A percentile compares a stretch with the other conserved stretches of the same genome.
Conservation (phyloP, 129 eudicot genomes). For the Pseudognaphalium luteoalbum region DNA sequence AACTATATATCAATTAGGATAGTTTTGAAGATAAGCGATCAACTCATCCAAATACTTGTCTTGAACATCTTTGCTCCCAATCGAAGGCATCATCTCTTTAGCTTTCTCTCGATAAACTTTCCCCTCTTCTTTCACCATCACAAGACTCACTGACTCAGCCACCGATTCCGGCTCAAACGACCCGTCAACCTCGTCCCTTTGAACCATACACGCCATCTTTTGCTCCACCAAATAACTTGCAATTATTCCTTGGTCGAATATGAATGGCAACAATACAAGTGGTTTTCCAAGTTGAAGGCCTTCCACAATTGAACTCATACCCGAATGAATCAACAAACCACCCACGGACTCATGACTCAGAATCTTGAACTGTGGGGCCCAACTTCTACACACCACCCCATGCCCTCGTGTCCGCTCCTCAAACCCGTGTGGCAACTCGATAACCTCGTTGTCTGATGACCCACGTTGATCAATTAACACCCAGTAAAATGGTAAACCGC, state of each 20-base stretch:
- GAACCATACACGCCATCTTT: conserved; percentile 16
- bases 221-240: conserved; percentile 38
- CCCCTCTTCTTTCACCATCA: conserved; percentile 39
- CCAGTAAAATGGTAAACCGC: conserved; percentile 29
- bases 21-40: conserved; percentile 13
- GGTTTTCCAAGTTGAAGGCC: conserved; percentile 22
- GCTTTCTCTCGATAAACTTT: conserved; percentile 29
- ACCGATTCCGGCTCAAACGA: conserved; percentile 40
- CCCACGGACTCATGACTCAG: conserved; percentile 42
- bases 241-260: conserved; percentile 26
- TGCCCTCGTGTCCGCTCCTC: conserved; percentile 30
- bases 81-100: conserved; percentile 27
- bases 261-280: conserved; percentile 20
- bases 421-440: conserved; percentile 33
- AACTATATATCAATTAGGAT: background rate
- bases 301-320: conserved; percentile 30
- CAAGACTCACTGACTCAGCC: conserved; percentile 34
- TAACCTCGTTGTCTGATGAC: conserved; percentile 19
- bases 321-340: conserved; percentile 34
- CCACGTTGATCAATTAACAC: conserved; percentile 30
- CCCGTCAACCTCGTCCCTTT: conserved; percentile 31
- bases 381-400: conserved; percentile 34
- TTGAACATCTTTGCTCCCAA: conserved; percentile 11
- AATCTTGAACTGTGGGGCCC: conserved; percentile 40
- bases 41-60: conserved; percentile 19